Base-by-base conservation (phyloP, 768 basidiomycete genomes). In the Holtermanniella nyarrowii region DNA sequence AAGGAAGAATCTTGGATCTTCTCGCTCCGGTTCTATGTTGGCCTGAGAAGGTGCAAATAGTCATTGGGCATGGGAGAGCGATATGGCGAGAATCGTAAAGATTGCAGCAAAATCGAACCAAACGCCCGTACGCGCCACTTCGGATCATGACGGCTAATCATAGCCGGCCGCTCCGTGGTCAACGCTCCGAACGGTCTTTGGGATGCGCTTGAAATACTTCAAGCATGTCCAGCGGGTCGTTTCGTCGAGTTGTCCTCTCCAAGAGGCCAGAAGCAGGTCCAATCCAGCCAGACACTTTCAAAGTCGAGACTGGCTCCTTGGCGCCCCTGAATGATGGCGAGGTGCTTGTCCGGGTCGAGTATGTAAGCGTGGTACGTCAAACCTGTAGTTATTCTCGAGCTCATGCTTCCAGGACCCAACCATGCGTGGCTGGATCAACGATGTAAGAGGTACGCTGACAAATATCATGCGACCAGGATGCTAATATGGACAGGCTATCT, bases 351-450 rank as follows among this genome's bases (percentile, higher is more conserved):
- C 78, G 80, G 66, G 80, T 85, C 52, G 81, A 82, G 44, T 90
- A 83, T 76, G 64, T 88, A 26, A 59, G 60, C 26, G 53, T 71
- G 41, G 69, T 70, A 41, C 45, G 66, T 63, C 11, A 46, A 5
- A 18, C 18, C 31, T 24, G 40, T 43, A 37, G 43, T 46, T 37
- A 25, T 41, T 42, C 16, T 27, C 21, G 7, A 27, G 43, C 16
- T 51, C 40, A 53, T n/a, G n/a, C 43, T 82, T 82, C 26, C 68
- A 95, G 57, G 90, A 95, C 62, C 88, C 90, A 18, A 86, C 88
- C 0, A 88, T 89, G 86, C 78, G 88, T 48, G 68, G 66, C 7
- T 95, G 85, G 78, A 64, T 97, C 46, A 79, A 78, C 55, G 84
- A 87, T 65, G 66, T 64, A 14, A 76, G 88, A 43, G 82, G 80